Evolutionary conservation across 495 filamentous ascomycete genomes (phyloP), one percentile per base, ranked within the genome.

Genomic region (Penicillium parvum): DNA sequence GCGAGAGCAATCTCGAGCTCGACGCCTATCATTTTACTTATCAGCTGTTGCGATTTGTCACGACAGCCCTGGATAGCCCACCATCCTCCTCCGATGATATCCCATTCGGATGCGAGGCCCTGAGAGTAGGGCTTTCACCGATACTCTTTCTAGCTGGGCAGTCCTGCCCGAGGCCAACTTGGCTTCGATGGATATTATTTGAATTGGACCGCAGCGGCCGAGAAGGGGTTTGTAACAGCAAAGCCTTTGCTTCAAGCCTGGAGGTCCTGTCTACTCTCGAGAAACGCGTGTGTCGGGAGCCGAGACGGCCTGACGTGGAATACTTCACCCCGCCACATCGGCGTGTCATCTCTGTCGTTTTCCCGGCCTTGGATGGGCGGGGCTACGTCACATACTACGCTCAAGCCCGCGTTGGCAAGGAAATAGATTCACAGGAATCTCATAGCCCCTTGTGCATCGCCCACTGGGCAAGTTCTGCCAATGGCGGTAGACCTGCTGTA

Each of bases 111-210:
- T 46, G 35, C 27, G 43, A 46, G 22, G 26, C 35, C 7, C 14
- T 46, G 8, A 38, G 33, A 33, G 18, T 39, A n/a, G 35, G 43
- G 6, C 12, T 46, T 25, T 32, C 43, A 10, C 43, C 43, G 0
- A 33, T 46, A 16, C 43, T 46, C 11, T 46, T 39, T 14, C 35
- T 46, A 11, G 35, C 35, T 3, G 43, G 35, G 11, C 43, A 38
- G 11, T 46, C 23, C 17, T 46, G 43, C 20, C 34, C 43, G 5
- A 39, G 21, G 7, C 34, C 43, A 19, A 8, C 26, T 7, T 46
- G 43, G 43, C 35, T 46, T 25, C 34, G 35, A 2, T 46, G 43
- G 43, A 46, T 46, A 18, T 32, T 25, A 5, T 21, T 36, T 2
- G 34, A 46, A 35, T 21, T 46, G 1, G 32, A 18, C 7, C 26